Conservation (phyloP, 768 basidiomycete species). For the Leccinum disarticulatum region DNA sequence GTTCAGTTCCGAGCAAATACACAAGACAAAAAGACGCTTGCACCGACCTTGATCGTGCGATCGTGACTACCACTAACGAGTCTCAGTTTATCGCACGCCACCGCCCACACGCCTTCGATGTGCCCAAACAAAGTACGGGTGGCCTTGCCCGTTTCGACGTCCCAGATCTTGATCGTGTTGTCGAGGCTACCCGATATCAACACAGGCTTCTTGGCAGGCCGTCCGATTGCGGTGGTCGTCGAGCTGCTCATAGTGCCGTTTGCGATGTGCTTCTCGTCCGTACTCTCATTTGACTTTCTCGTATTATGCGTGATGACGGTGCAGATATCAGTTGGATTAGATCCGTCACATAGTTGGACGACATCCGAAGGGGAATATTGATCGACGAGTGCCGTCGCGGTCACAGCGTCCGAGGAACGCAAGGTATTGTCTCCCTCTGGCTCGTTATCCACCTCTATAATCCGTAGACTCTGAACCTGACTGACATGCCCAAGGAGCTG, state of each 20-base stretch:
- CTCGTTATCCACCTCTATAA: constrained; percentile 67
- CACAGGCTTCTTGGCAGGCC: constrained; percentile 53
- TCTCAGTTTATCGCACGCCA: constrained; percentile 88
- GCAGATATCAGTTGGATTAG: constrained; percentile 22
- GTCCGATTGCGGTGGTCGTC: constrained; percentile 15
- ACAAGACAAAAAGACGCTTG: constrained; percentile 5
- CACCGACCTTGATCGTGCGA: constrained; percentile 88
- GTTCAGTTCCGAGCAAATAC: neutral
- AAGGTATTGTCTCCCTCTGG: constrained; percentile 23
- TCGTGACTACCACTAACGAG: constrained; percentile 94
- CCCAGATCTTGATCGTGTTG: constrained; percentile 96
- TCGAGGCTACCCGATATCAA: constrained; percentile 90
- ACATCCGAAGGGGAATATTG: constrained; percentile 17
- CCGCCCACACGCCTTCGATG: constrained; percentile 97
- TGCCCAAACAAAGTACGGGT: constrained; percentile 90
- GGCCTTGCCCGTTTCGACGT: constrained; percentile 81
- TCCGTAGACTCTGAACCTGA: constrained; percentile 88
- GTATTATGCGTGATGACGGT: constrained; percentile 32
- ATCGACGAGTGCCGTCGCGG: neutral
- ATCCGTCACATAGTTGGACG: constrained; percentile 14
- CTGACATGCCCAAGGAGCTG: constrained; percentile 89
- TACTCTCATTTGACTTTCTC: constrained; percentile 9
- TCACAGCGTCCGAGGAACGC: constrained; percentile 9
- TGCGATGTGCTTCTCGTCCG: constrained; percentile 13
- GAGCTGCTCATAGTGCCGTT: constrained; percentile 4